phyloP scores from a whole-genome alignment of 2,329 filamentous ascomycete genomes.

The Pseudogymnoascus sp. region DNA sequence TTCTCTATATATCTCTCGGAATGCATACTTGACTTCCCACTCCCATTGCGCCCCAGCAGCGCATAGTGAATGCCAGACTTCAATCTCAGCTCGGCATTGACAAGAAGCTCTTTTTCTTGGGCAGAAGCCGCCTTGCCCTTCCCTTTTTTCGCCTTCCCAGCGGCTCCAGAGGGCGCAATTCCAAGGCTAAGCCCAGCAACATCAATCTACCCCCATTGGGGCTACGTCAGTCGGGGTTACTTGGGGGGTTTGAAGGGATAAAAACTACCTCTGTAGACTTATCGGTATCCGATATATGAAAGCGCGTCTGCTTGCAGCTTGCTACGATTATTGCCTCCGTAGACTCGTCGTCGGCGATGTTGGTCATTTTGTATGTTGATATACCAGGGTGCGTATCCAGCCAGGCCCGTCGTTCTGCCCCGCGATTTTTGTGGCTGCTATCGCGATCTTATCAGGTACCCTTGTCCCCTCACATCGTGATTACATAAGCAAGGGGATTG shows the following conservation, averaged over 20 bases:
- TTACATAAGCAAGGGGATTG: neutral
- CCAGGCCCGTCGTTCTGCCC: slow-evolving; percentile 4
- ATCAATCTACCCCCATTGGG: slow-evolving; percentile 64
- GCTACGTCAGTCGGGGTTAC: slow-evolving; percentile 31
- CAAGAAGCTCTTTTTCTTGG: slow-evolving; percentile 56
- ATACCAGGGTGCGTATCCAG: neutral
- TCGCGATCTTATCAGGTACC: slow-evolving; percentile 7
- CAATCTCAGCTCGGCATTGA: slow-evolving; percentile 59
- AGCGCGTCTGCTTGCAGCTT: slow-evolving; percentile 27
- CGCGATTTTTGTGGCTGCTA: neutral
- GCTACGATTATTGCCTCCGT: slow-evolving; percentile 18
- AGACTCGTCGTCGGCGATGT: neutral
- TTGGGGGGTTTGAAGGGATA: neutral
- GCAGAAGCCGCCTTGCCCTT: slow-evolving; percentile 37
- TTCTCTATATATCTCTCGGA: neutral
- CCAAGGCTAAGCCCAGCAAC: slow-evolving; percentile 46
- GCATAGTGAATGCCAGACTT: slow-evolving; percentile 70
- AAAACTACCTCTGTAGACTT: neutral
- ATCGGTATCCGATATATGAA: slow-evolving; percentile 26
- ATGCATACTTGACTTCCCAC: slow-evolving; percentile 66
- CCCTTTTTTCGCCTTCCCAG: slow-evolving; percentile 35
- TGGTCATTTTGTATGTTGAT: neutral
- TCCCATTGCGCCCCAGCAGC: slow-evolving; percentile 70
- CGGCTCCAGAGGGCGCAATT: slow-evolving; percentile 28
- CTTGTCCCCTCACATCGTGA: neutral